Evolutionary conservation across 495 filamentous ascomycete species (phyloP), one percentile per base, ranked within the genome.

Genomic region (Penicillium lividum): DNA sequence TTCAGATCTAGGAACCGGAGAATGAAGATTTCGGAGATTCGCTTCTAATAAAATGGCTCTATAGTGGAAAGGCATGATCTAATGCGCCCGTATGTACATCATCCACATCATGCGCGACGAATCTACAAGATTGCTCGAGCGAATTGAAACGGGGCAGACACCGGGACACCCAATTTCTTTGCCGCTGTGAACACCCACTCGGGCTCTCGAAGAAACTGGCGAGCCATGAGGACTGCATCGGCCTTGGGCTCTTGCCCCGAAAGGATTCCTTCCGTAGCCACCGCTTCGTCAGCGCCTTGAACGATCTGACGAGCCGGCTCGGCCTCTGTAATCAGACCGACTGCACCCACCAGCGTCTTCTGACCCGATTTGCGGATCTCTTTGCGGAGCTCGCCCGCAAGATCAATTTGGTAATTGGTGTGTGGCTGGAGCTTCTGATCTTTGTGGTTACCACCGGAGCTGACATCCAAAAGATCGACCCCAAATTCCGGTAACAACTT

Each of bases 381-480:
- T 31, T 78, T 73, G 36, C 86, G 79, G 56, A 91, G 78, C 58
- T 73, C 69, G 1, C 72, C 82, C 1, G 89, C 88, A 34, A 91
- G 75, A 40, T 82, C 79, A 54, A 84, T 70, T 72, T 92, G 89
- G 68, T 85, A 90, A 49, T 78, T 73, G 11, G 82, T 73, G 60
- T 80, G 62, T 11, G 70, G 63, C n/a, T 72, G 53, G 56, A 93
- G 80, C 57, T 81, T 74, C 70, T 89, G 86, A 15, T 70, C 64
- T 33, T 76, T 72, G 69, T 85, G 83, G 60, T 87, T 86, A 13
- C 88, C 91, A 5, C 81, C 88, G 0, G 86, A 85, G 57, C 82
- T 87, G 46, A 92, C 85, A 69, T 95, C 91, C 15, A 93, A 71
- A 4, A 93, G 68, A 71, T 93, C 91, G 27, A 95, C 77, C 4